phyloP scores from a whole-genome alignment of 108 stramenopile species.

The Stephanodiscus minutulus region DNA sequence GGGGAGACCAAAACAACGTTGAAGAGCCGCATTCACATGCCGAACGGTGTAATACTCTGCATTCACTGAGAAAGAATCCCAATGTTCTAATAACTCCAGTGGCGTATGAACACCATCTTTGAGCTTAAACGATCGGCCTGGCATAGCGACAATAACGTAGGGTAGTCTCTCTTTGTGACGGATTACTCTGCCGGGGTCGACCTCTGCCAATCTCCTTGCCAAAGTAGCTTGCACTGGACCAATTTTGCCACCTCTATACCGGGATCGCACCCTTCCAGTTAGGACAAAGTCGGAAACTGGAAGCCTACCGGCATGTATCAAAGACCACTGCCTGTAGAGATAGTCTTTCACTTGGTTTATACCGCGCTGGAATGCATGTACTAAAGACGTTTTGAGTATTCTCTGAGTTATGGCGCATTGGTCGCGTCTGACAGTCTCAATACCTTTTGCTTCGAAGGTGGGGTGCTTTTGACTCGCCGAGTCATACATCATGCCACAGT shows the following conservation, averaged over 20 bases:
- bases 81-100: conserved; percentile 85
- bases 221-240: conserved; percentile 88
- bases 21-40: conserved; percentile 86
- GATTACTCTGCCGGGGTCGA: conserved; percentile 77
- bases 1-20: conserved; percentile 77
- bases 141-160: conserved; percentile 88
- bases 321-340: conserved; percentile 76
- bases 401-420: conserved; percentile 88
- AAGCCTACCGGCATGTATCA: conserved; percentile 73
- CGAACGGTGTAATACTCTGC: conserved; percentile 75
- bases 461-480: conserved; percentile 70
- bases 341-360: conserved; percentile 64
- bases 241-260: conserved; percentile 75
- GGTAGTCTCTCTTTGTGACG: conserved; percentile 81
- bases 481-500: conserved; percentile 91
- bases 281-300: conserved; percentile 87
- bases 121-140: conserved; percentile 68
- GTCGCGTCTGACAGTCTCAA: conserved; percentile 84
- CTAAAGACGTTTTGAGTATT: conserved; percentile 72
- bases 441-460: conserved; percentile 85
- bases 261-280: conserved; percentile 81
- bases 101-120: conserved; percentile 87
- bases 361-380: conserved; percentile 70
- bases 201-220: conserved; percentile 73
- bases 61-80: conserved; percentile 85